Percentiles rank a stretch among this genome's conserved stretches.
Evolutionary conservation across 108 stramenopile species (phyloP).

Genomic region (Nitzschia putrida): DNA sequence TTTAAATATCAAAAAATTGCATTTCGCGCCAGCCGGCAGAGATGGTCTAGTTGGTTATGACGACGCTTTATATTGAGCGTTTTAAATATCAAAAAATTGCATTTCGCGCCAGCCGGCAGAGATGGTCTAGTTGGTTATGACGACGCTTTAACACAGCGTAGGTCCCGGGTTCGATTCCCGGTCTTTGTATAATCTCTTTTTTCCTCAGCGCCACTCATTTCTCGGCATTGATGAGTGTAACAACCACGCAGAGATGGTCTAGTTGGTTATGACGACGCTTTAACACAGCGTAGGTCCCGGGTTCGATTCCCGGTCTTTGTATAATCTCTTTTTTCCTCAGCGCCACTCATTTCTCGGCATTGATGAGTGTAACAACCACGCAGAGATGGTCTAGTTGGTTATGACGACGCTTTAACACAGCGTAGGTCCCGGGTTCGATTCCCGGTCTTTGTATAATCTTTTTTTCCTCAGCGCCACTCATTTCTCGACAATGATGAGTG

Average conservation of each 20-base stretch:
- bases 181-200: slow-evolving; percentile 48
- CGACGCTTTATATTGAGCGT: too few species aligned
- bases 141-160: slow-evolving; percentile 87
- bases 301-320: slow-evolving; percentile 78
- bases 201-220: background rate
- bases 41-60: slow-evolving; percentile 91
- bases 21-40: too few species aligned
- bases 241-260: slow-evolving; percentile 85
- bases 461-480: background rate
- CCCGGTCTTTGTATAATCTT: slow-evolving; percentile 58
- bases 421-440: slow-evolving; percentile 85
- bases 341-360: background rate
- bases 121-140: slow-evolving; percentile 91
- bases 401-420: slow-evolving; percentile 89
- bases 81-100: too few species aligned
- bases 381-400: slow-evolving; percentile 86
- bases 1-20: too few species aligned
- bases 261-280: slow-evolving; percentile 91
- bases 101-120: too few species aligned
- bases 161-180: slow-evolving; percentile 83
- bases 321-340: slow-evolving; percentile 19
- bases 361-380: background rate
- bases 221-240: slow-evolving; percentile 46
- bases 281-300: slow-evolving; percentile 86
- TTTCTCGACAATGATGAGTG: slow-evolving; percentile 32